Evolutionary conservation across 768 basidiomycete species (phyloP).

Genomic region (Rhodotorula kratochvilovae): DNA sequence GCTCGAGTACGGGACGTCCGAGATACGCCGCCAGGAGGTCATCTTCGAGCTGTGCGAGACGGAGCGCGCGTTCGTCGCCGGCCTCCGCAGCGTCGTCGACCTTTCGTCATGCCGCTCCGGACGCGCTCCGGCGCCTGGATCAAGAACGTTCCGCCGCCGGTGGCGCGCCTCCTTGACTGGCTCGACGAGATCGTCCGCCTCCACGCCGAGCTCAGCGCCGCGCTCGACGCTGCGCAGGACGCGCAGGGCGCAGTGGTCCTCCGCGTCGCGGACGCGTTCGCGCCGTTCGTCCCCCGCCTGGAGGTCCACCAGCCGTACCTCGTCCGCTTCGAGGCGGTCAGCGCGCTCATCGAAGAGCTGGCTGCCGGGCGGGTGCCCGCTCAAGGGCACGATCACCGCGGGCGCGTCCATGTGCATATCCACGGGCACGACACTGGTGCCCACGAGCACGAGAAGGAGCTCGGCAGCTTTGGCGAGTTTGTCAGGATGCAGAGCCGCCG

Average conservation of each 20-base stretch:
- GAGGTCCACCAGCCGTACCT: slow-evolving; percentile 86
- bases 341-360: slow-evolving; percentile 55
- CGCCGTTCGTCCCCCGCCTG: slow-evolving; percentile 60
- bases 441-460: slow-evolving; percentile 46
- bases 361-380: slow-evolving; percentile 35
- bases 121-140: slow-evolving; percentile 71
- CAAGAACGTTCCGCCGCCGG: slow-evolving; percentile 64
- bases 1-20: slow-evolving; percentile 53
- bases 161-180: slow-evolving; percentile 76
- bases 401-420: too few relatives aligned
- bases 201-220: slow-evolving; percentile 61
- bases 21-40: slow-evolving; percentile 62
- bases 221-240: slow-evolving; percentile 50
- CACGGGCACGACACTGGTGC: background rate
- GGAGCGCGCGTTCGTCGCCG: slow-evolving; percentile 65
- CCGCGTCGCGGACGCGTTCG: slow-evolving; percentile 59
- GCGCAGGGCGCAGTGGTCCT: slow-evolving; percentile 53
- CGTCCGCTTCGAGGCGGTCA: slow-evolving; percentile 63
- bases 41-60: slow-evolving; percentile 66
- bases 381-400: too few relatives aligned
- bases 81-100: slow-evolving; percentile 62
- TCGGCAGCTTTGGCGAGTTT: slow-evolving; percentile 78
- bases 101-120: slow-evolving; percentile 75
- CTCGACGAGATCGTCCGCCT: slow-evolving; percentile 78
- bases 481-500: slow-evolving; percentile 57